Base-by-base conservation (phyloP, 805 yeast genomes). In the Saturnispora mendoncae region DNA sequence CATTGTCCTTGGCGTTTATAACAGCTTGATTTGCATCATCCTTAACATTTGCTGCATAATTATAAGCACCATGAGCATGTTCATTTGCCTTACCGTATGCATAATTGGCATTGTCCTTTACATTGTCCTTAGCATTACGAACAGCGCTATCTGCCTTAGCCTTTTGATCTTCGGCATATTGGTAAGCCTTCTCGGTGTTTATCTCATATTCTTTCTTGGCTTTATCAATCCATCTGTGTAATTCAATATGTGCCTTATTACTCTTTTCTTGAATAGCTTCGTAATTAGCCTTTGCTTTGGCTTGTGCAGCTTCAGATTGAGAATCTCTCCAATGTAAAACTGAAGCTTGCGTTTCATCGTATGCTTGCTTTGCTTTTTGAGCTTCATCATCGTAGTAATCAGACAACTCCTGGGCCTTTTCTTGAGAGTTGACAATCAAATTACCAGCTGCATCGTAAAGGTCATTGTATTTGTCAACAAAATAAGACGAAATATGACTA, bases 321-420 rank as follows among this genome's bases (percentile, higher is more conserved):
- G 58, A 56, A 8, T 45, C 44, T 45, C 54, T 54, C 62, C 62
- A 58, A 17, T 42, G 48, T 9, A 53, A 35, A 58, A 60, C 55
- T n/a, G 55, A 50, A 18, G 56, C 40, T 39, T 50, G 55, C 2
- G 61, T 50, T 29, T 52, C 51, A n/a, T 57, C 56, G 42, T 51
- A 56, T 35, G 43, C 41, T 39, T 54, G 45, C 43, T 56, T 51
- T 12, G 62, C 61, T 21, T 44, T 38, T 24, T 37, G 38, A 2
- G 50, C 41, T 42, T 56, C 51, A 18, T 49, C 49, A 23, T 56
- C 49, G 41, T 56, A 56, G 38, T 54, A 55, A 29, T 57, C 51
- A 10, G 60, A 56, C 8, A 54, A 42, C 27, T 54, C 59, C 28
- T 49, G 36, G 1, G 56, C 46, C 17, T 48, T 46, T 19, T 48